Conservation (phyloP, 169 alveolate genomes). For the Eimeria mitis region DNA sequence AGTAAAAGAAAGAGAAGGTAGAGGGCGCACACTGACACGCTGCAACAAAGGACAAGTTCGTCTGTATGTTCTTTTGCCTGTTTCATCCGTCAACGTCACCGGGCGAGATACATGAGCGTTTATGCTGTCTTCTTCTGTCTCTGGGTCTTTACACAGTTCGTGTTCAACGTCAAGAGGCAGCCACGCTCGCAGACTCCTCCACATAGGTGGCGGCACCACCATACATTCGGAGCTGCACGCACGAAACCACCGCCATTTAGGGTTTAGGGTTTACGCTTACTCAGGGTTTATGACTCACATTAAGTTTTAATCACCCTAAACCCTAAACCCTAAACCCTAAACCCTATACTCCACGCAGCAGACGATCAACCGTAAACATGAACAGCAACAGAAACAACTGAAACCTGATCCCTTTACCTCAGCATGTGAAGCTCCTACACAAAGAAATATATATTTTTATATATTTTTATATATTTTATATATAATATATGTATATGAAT, state of each 20-base stretch:
- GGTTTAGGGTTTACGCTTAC: neutral
- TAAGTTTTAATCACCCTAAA: no score
- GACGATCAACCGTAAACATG: neutral
- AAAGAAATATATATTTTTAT: no score
- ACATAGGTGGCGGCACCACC: conserved; percentile 79
- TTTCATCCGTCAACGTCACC: neutral
- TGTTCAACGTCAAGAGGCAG: conserved; percentile 44
- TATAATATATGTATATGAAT: no score
- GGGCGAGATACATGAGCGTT: conserved; percentile 8
- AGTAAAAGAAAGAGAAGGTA: conserved; percentile 66
- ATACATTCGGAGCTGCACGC: conserved; percentile 79
- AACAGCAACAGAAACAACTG: neutral
- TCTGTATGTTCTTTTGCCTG: neutral
- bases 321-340: no score
- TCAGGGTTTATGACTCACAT: no score
- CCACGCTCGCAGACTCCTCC: conserved; percentile 62
- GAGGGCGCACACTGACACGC: conserved; percentile 20
- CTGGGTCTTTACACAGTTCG: conserved; percentile 42
- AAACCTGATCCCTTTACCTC: neutral
- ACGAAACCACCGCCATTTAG: neutral
- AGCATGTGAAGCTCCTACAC: no score
- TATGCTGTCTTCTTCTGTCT: conserved; percentile 3
- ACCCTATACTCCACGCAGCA: neutral
- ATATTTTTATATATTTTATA: no score
- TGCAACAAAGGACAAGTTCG: conserved; percentile 63